Base-by-base conservation (phyloP, 139 green algal species). In the Chlorella sp. region DNA sequence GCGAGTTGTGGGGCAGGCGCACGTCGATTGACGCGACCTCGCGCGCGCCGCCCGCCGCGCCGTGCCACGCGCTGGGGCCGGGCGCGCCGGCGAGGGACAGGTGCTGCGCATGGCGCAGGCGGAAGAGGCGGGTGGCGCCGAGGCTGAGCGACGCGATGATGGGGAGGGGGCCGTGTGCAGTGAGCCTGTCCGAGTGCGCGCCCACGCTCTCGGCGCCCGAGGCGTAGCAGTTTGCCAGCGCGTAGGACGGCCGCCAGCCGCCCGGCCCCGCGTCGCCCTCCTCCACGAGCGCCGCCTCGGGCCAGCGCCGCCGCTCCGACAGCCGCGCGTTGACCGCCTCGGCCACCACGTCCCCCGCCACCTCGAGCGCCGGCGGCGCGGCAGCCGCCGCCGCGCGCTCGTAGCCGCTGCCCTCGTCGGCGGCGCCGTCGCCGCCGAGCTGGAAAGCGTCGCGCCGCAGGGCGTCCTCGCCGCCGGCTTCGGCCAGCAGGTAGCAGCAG, bases 61-160 rank as follows among this genome's bases (percentile, higher is more conserved):
- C 31, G 31, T 38, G 31, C 48, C 11, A 31, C 45, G 38, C 40
- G 8, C 11, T 42, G 36, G 23, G 9, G 2, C 14, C 35, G 23
- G 23, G 17, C 6, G 41, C 35, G 5, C 38, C 68, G 19, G 19
- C 19, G 29, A 67, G 41, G 2, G 25, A 31, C 42, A 77, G 41
- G 9, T 31, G 59, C 58, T 61, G 71, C 43, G 42, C 43, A 33
- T 43, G 61, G 48, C 64, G 73, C 50, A 86, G 23, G 25, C 73
- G 73, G 35, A 87, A 87, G 42, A 27, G 68, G 33, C 82, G 77
- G 5, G 63, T 74, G 45, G 82, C 82, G 2, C 82, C 82, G 17
- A 87, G 55, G 3, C 51, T 75, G 53, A 87, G 63, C 1, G 65
- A 79, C 12, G 82, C 82, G 19, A 87, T 82, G 40, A 84, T 76